A percentile compares a stretch with the other conserved stretches of the same genome.
phyloP scores from a whole-genome alignment of 2,329 filamentous ascomycete genomes.

The Orbilia ellipsospora region DNA sequence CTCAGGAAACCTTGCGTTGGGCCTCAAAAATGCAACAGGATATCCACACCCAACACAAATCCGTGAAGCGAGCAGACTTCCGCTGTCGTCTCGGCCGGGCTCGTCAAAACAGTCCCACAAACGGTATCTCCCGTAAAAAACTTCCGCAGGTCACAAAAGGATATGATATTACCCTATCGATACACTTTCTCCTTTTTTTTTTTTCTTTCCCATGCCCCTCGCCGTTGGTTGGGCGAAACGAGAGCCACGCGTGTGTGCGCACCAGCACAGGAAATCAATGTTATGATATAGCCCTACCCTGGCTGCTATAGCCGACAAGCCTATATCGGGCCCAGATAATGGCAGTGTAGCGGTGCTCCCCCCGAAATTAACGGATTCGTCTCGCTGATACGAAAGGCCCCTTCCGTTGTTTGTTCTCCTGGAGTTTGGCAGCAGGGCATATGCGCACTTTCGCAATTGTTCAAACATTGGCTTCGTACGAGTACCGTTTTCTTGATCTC shows the following conservation, averaged over 20 bases:
- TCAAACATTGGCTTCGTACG: no score
- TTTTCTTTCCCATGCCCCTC: neutral
- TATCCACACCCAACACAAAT: neutral
- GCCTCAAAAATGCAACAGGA: neutral
- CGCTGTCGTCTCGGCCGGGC: no score
- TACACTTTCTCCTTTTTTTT: neutral
- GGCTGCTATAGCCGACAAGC: neutral
- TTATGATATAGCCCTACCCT: neutral
- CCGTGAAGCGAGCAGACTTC: neutral
- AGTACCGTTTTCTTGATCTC: no score
- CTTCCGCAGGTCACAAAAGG: neutral
- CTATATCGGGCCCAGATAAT: neutral
- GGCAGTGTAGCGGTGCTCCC: neutral
- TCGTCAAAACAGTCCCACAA: no score
- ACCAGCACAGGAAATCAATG: neutral
- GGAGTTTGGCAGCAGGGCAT: no score
- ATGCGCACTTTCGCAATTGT: no score
- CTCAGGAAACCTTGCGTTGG: neutral
- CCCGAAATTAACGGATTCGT: constrained; percentile 8
- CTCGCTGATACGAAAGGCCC: constrained; percentile 2
- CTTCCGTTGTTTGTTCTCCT: neutral
- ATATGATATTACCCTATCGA: constrained; percentile 7
- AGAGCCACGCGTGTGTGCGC: neutral
- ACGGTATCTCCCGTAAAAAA: neutral
- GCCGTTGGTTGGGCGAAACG: neutral